A percentile compares a stretch with the other conserved stretches of the same genome.
phyloP scores from a whole-genome alignment of 345 rosid genomes.

The Populus nigra region DNA sequence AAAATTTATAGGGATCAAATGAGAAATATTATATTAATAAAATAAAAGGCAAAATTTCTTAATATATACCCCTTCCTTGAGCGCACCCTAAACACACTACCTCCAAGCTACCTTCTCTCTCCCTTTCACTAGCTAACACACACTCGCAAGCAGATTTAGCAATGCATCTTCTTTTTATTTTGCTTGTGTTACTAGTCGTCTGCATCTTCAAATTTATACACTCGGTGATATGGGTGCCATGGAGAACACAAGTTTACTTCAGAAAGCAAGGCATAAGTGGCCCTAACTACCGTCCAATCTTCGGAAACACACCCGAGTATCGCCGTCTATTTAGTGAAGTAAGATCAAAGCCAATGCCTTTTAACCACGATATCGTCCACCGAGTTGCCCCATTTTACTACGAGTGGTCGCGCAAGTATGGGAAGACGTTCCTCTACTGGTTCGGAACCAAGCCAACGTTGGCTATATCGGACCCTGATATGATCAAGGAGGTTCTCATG shows the following conservation, averaged over 20 bases:
- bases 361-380: conserved; percentile 41
- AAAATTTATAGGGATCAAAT: too few relatives aligned
- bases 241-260: conserved; percentile 58
- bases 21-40: too few relatives aligned
- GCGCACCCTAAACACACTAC: too few relatives aligned
- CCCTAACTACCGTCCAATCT: conserved; percentile 52
- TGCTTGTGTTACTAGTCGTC: conserved; percentile 21
- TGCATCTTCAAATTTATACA: conserved; percentile 34
- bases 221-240: conserved; percentile 50
- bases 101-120: too few relatives aligned
- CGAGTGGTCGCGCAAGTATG: conserved; percentile 51
- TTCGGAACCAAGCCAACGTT: conserved; percentile 71
- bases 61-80: too few relatives aligned
- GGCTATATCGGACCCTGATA: conserved; percentile 53
- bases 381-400: conserved; percentile 57
- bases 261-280: conserved; percentile 46
- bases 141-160: not conserved
- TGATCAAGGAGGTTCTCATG: conserved; percentile 60
- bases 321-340: conserved; percentile 40
- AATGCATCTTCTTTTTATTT: conserved; percentile 16
- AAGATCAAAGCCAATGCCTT: conserved; percentile 37
- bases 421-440: conserved; percentile 68
- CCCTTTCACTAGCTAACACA: too few relatives aligned
- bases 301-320: conserved; percentile 61
- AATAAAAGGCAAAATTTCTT: too few relatives aligned